Conservation (phyloP, 345 rosid species). For the Sonneratia alba region DNA sequence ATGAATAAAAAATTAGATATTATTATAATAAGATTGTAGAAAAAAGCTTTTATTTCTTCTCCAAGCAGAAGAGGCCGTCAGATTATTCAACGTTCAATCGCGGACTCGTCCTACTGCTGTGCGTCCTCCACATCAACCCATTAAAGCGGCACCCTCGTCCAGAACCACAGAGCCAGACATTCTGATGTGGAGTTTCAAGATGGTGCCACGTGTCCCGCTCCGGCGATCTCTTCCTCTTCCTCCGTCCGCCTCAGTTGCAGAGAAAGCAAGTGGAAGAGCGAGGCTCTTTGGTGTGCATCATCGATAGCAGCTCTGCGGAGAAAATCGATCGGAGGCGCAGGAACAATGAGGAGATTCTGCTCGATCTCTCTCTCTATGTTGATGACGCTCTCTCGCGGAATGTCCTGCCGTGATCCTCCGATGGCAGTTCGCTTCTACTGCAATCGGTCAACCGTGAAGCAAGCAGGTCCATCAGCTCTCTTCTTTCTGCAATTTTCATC, state of each 20-base stretch:
- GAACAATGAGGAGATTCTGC: conserved; percentile 1
- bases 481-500: neutral
- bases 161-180: neutral
- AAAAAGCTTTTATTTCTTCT: no score
- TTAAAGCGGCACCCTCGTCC: neutral
- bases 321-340: neutral
- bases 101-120: neutral
- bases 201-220: neutral
- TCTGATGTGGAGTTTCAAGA: neutral
- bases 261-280: neutral
- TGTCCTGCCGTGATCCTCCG: neutral
- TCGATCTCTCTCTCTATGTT: conserved; percentile 2
- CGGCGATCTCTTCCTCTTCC: neutral
- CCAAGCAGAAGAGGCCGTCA: no score
- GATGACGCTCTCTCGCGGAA: conserved; percentile 1
- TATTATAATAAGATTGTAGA: no score
- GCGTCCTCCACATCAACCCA: neutral
- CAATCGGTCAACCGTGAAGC: neutral
- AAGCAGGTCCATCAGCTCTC: conserved; percentile 5
- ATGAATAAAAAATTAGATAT: no score
- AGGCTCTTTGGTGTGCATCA: neutral
- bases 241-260: neutral
- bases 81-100: no score
- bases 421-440: conserved; percentile 3
- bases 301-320: neutral